Conservation (phyloP, 495 filamentous ascomycete species). For the Penicillium canescens region DNA sequence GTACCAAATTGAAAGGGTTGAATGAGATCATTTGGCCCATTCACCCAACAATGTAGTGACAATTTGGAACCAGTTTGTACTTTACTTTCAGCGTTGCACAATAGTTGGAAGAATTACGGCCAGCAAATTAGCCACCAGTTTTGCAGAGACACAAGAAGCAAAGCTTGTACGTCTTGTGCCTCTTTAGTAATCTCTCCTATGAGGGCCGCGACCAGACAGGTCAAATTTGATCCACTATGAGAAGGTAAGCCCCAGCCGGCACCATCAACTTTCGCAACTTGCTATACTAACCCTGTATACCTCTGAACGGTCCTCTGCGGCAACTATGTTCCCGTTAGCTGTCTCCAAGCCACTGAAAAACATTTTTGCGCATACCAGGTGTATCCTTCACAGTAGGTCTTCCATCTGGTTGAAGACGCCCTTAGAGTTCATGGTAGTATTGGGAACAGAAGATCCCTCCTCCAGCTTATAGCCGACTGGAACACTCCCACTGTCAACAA, state of each 20-base stretch:
- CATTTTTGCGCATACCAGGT: background rate
- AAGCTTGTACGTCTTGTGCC: background rate
- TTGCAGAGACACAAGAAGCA: background rate
- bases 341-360: background rate
- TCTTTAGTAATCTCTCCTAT: background rate
- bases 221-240: slow-evolving; percentile 2
- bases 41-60: background rate
- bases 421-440: background rate
- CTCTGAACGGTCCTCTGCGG: background rate
- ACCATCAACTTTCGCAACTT: background rate
- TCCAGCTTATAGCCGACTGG: background rate
- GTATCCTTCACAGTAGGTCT: background rate
- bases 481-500: background rate
- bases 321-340: background rate
- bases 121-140: background rate
- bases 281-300: background rate
- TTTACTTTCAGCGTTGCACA: background rate
- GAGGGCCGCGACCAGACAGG: background rate
- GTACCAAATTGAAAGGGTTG: background rate
- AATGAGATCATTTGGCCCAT: background rate
- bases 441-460: background rate
- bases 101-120: background rate
- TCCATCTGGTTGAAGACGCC: background rate
- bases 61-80: background rate
- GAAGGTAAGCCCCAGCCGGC: background rate